A percentile compares a stretch with the other conserved stretches of the same genome.
Evolutionary conservation across 1,284 basidiomycete genomes (phyloP).

Genomic region (Cryptococcus neoformans): DNA sequence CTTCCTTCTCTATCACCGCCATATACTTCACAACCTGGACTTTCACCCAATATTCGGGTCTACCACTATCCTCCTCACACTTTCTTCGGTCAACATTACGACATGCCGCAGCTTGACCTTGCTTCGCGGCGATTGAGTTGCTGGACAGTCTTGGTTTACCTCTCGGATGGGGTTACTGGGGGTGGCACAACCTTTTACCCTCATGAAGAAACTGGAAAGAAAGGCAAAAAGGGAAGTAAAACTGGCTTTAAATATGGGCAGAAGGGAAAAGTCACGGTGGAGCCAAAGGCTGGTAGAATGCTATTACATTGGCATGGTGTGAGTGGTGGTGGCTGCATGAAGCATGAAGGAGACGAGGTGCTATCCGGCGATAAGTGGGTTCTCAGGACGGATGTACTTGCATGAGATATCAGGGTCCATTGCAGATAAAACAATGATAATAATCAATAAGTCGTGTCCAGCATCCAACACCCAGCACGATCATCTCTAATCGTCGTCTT

Average conservation of each 20-base stretch:
- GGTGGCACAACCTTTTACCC: constrained; percentile 70
- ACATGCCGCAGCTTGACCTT: constrained; percentile 18
- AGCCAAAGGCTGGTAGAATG: constrained; percentile 63
- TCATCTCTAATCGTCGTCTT: no score
- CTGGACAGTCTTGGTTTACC: constrained; percentile 77
- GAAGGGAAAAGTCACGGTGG: constrained; percentile 58
- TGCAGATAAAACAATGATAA: no score
- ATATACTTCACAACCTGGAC: constrained; percentile 9
- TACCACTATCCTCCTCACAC: constrained; percentile 36
- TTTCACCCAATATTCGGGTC: constrained; percentile 49
- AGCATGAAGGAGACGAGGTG: constrained; percentile 72
- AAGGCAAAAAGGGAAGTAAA: background rate
- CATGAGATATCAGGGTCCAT: constrained; percentile 3
- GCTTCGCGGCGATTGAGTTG: constrained; percentile 43
- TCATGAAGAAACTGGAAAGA: constrained; percentile 1
- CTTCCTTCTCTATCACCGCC: constrained; percentile 49
- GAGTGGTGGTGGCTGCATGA: constrained; percentile 63
- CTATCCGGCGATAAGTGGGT: constrained; percentile 69
- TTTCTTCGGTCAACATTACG: constrained; percentile 39
- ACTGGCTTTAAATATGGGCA: constrained; percentile 4
- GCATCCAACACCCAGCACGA: no score
- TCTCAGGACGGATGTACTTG: constrained; percentile 69
- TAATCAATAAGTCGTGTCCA: no score
- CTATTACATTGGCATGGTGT: constrained; percentile 75
- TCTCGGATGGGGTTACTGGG: constrained; percentile 70